Conservation (phyloP, 2,329 filamentous ascomycete species). For the Escovopsis weberi region DNA sequence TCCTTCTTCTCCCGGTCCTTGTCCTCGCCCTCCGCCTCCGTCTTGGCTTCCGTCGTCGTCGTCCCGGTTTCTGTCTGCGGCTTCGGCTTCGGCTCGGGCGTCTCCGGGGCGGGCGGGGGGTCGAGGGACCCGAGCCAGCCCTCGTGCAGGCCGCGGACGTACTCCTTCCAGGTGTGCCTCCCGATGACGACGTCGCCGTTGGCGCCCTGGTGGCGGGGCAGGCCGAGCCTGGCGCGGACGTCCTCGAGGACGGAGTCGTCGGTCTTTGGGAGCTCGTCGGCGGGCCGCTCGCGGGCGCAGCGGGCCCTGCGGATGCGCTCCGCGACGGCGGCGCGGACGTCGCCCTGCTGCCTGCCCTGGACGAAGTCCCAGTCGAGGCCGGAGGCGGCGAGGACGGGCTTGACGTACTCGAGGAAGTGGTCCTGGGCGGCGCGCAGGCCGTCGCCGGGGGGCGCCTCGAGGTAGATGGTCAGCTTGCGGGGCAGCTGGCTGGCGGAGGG, state of each 20-base stretch:
- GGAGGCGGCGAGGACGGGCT: conserved; percentile 78
- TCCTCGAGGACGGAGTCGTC: conserved; percentile 44
- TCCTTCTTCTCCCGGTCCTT: conserved; percentile 27
- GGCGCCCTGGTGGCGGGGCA: conserved; percentile 57
- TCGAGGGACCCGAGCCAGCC: conserved; percentile 85
- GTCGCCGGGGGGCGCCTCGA: conserved; percentile 77
- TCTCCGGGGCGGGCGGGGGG: conserved; percentile 30
- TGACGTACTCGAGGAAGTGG: conserved; percentile 91
- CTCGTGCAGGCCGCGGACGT: conserved; percentile 82
- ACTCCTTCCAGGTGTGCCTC: conserved; percentile 93
- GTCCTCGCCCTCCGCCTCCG: conserved; percentile 10
- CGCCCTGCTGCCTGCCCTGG: conserved; percentile 83
- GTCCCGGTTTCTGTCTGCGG: conserved; percentile 6
- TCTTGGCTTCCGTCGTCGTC: conserved; percentile 10
- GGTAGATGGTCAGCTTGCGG: conserved; percentile 71
- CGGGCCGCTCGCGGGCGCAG: conserved; percentile 39
- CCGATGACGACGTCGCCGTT: conserved; percentile 81
- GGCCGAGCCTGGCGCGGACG: conserved; percentile 49
- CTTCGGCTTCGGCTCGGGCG: conserved; percentile 6
- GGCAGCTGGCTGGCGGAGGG: conserved; percentile 53
- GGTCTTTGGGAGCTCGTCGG: conserved; percentile 31
- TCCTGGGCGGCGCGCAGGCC: conserved; percentile 74
- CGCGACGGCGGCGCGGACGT: conserved; percentile 73
- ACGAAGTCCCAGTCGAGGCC: conserved; percentile 94
- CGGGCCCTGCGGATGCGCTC: conserved; percentile 68